phyloP scores from a whole-genome alignment of 108 stramenopile species.

The Nitzschia inconspicua region DNA sequence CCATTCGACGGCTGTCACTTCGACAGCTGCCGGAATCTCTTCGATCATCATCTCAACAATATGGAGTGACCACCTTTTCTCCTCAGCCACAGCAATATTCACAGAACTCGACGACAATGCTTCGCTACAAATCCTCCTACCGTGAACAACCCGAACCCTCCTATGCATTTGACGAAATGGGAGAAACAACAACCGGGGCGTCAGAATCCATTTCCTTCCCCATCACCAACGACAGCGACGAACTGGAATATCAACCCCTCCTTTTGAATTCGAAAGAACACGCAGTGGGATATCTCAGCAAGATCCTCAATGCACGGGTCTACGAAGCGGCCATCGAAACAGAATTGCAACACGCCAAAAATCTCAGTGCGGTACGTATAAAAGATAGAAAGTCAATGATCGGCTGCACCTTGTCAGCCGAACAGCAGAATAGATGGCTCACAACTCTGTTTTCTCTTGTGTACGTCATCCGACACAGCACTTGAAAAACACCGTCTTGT shows the following conservation, averaged over 20 bases:
- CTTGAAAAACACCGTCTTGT: constrained; percentile 70
- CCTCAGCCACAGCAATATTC: too few species aligned
- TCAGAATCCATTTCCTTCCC: too few species aligned
- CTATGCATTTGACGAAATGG: too few species aligned
- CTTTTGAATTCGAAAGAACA: constrained; percentile 54
- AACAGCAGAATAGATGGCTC: background rate
- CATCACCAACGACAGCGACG: too few species aligned
- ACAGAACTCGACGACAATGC: too few species aligned
- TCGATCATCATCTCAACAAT: too few species aligned
- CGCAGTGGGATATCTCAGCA: constrained; percentile 72
- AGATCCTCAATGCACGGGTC: constrained; percentile 90
- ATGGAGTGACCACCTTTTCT: too few species aligned
- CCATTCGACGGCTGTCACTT: too few species aligned
- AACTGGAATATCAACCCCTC: constrained; percentile 25
- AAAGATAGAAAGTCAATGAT: background rate
- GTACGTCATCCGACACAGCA: constrained; percentile 27
- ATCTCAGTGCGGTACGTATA: constrained; percentile 64
- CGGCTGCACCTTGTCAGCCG: background rate
- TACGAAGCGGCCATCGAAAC: constrained; percentile 96
- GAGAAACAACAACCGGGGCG: too few species aligned
- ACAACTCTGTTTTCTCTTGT: constrained; percentile 2
- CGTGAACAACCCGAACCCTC: too few species aligned
- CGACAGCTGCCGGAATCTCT: too few species aligned
- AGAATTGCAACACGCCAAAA: constrained; percentile 88
- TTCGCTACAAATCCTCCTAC: too few species aligned